Evolutionary conservation across 176 grass and related monocot species (phyloP).

Genomic region (Bonia amplexicaulis): DNA sequence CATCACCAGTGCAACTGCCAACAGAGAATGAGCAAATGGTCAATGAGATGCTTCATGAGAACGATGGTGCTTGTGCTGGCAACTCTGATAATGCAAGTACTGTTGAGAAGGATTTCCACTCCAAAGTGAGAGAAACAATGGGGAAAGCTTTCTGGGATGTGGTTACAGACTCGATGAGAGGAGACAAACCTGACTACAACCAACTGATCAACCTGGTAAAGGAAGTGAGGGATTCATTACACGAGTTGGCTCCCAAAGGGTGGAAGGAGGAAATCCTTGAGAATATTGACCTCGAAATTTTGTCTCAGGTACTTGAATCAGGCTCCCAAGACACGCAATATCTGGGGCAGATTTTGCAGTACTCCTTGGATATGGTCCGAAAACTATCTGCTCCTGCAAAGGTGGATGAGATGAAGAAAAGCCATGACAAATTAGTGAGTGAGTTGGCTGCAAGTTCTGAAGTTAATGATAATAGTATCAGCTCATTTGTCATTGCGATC

Average conservation of each 20-base stretch:
- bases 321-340: conserved; percentile 58
- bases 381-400: conserved; percentile 67
- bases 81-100: conserved; percentile 33
- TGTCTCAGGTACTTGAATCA: conserved; percentile 75
- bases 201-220: conserved; percentile 71
- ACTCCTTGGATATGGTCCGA: conserved; percentile 53
- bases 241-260: conserved; percentile 66
- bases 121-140: conserved; percentile 77
- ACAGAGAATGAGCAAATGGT: conserved; percentile 83
- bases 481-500: conserved; percentile 62
- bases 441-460: conserved; percentile 60
- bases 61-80: conserved; percentile 23
- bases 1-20: conserved; percentile 32
- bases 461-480: conserved; percentile 36
- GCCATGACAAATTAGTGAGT: conserved; percentile 60
- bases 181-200: conserved; percentile 67
- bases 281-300: conserved; percentile 81
- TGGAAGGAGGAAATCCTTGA: conserved; percentile 79
- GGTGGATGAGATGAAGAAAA: conserved; percentile 72
- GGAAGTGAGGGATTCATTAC: conserved; percentile 85
- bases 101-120: conserved; percentile 44
- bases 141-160: conserved; percentile 88
- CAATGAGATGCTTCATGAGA: conserved; percentile 87
- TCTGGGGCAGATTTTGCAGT: conserved; percentile 79
- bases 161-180: conserved; percentile 61